Percentiles rank a stretch among this genome's conserved stretches.
These are phyloP conservation scores for Lecanicillium sp. DNA, from an alignment of 2,329 filamentous ascomycete species.

Conservation along the genomic window DNA sequence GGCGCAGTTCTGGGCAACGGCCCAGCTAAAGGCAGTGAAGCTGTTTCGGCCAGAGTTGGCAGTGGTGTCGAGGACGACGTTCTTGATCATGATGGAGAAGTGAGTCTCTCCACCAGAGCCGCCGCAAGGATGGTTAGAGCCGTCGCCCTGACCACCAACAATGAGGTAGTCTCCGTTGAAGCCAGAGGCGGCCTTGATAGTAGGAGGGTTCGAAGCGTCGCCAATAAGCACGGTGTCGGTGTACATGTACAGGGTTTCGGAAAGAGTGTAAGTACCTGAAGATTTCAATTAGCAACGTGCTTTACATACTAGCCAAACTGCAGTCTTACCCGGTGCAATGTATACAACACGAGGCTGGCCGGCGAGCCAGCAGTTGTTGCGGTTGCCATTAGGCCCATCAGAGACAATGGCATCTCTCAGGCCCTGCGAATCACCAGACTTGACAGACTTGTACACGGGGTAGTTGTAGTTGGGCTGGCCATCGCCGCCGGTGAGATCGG, in stretches of 20 bases:
- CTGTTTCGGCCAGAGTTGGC: conserved; percentile 13
- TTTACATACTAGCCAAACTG: too few species aligned
- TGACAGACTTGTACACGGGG: conserved; percentile 18
- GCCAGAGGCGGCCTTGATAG: conserved; percentile 58
- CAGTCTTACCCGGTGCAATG: conserved; percentile 17
- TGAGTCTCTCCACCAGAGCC: conserved; percentile 18
- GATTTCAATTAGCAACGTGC: too few species aligned
- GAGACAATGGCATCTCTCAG: conserved; percentile 5
- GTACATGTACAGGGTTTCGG: conserved; percentile 14
- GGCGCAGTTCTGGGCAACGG: conserved; percentile 19
- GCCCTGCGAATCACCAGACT: conserved; percentile 9
- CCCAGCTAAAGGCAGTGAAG: conserved; percentile 19
- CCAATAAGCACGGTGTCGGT: conserved; percentile 72
- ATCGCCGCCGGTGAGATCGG: conserved; percentile 12
- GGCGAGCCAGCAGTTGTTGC: conserved; percentile 18
- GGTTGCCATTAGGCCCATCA: conserved; percentile 15
- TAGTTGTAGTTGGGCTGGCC: conserved; percentile 16
- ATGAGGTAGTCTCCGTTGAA: conserved; percentile 51
- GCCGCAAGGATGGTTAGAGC: conserved; percentile 11
- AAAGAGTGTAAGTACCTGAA: conserved; percentile 17
- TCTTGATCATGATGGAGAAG: conserved; percentile 20
- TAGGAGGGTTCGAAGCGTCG: conserved; percentile 62
- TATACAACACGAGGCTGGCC: conserved; percentile 19
- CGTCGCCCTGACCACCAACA: conserved; percentile 17
- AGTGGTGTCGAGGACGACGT: conserved; percentile 18